These are phyloP conservation scores for Solanum hybrid DNA, from an alignment of 305 asterid genomes.

Conservation along the genomic window DNA sequence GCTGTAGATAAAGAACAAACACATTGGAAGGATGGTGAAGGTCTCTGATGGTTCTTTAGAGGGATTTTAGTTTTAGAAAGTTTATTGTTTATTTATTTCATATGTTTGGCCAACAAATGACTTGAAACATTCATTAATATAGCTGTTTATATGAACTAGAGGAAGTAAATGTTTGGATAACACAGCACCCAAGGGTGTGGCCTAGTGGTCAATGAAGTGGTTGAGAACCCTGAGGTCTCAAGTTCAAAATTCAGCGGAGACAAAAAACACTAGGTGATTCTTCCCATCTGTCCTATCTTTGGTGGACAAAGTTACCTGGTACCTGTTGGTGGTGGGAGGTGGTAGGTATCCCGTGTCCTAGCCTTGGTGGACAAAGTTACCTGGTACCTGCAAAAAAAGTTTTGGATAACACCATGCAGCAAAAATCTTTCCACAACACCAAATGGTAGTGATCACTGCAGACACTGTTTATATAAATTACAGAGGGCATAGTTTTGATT, in stretches of 20 bases:
- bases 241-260: not conserved
- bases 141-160: conserved; percentile 1
- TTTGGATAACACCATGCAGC: not conserved
- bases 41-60: conserved; percentile 22
- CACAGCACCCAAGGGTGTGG: not conserved
- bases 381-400: not conserved
- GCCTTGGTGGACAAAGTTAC: not conserved
- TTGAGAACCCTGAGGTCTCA: not conserved
- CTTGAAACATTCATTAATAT: not conserved
- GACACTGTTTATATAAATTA: not conserved
- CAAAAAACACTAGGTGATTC: not conserved
- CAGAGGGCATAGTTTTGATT: not conserved
- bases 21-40: conserved; percentile 32
- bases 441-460: not conserved
- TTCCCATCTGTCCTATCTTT: not conserved
- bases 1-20: conserved; percentile 13
- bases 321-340: not conserved
- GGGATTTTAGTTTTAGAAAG: not conserved
- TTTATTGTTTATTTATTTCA: conserved; percentile 1
- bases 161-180: not conserved
- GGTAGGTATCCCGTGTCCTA: not conserved
- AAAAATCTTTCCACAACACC: not conserved
- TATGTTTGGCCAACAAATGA: not conserved
- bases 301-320: not conserved
- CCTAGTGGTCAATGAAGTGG: not conserved